A percentile compares a stretch with the other conserved stretches of the same genome.
These are phyloP conservation scores for Lachnellula subtilissima DNA, from an alignment of 2,329 filamentous ascomycete species.

Conservation along the genomic window DNA sequence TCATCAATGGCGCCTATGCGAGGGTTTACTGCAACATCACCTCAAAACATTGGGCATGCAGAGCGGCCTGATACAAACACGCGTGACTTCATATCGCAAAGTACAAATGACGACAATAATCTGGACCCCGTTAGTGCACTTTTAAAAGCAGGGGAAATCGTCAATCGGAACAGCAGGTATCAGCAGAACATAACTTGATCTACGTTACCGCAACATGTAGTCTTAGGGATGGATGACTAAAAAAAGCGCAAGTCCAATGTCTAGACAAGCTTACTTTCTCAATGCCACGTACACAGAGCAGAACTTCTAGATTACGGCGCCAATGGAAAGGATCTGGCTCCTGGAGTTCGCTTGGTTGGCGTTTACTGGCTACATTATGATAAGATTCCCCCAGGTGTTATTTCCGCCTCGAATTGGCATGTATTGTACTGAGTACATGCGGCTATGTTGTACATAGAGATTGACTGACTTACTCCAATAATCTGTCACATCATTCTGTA, in stretches of 20 bases:
- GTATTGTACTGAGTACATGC: not conserved
- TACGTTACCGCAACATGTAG: not conserved
- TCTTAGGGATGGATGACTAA: too few species aligned
- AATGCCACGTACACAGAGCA: not conserved
- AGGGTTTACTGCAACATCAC: conserved; percentile 11
- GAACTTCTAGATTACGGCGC: not conserved
- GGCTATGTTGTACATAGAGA: not conserved
- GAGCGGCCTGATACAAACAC: conserved; percentile 17
- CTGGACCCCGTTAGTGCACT: conserved; percentile 57
- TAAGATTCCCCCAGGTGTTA: conserved; percentile 7
- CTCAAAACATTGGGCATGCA: conserved; percentile 4
- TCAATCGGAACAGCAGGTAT: conserved; percentile 38
- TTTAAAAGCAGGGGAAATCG: conserved; percentile 54
- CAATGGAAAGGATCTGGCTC: conserved; percentile 5
- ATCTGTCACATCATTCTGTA: not conserved
- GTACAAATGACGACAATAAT: conserved; percentile 28
- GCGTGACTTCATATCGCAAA: conserved; percentile 18
- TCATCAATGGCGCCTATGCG: conserved; percentile 25
- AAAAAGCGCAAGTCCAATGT: not conserved
- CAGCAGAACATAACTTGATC: conserved; percentile 1
- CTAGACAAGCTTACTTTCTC: not conserved
- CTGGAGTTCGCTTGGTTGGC: conserved; percentile 12
- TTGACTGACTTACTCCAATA: not conserved
- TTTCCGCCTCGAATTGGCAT: not conserved
- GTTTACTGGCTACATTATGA: conserved; percentile 4